Evolutionary conservation across 257 asterid species (phyloP), one percentile per base, ranked within the genome.

Genomic region (Nicotiana otophora): DNA sequence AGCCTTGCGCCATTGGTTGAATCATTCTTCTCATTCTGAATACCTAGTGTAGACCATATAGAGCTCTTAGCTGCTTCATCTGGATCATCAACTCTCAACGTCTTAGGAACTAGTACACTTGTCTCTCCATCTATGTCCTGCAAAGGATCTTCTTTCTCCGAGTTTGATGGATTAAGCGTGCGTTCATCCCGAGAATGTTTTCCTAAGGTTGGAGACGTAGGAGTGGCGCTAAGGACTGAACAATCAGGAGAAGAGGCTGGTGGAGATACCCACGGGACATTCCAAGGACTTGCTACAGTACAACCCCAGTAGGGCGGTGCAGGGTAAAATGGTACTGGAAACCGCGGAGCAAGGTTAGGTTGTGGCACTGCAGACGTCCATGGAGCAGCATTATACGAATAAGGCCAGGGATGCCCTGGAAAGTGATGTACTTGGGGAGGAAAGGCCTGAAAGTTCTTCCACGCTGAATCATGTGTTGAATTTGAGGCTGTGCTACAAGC

Each of bases 1-100:
- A 66, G 86, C 19, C 82, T 61, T 39, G 74, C 20, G 20, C 84
- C 82, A 3, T 19, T 69, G 26, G 83, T 53, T 39, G 85, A 69
- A 30, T 60, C 66, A 2, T 36, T 53, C 31, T 72, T 77, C 23
- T 84, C 78, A 14, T 84, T 75, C 81, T 79, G 75, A 26, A 87
- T 82, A 36, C 85, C 85, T 7, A 86, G 67, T 28, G 89, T 77
- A 1, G 93, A 87, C 93, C 96, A 89, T 78, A 90, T 87, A 1
- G 94, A 91, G 79, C 93, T 91, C 89, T 90, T 91, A 11, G 96
- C 91, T 62, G 94, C 92, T 26, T 92, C 96, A 54, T 77, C 87
- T 3, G 92, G 92, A 81, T 91, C 94, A 65, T 89, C 91, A 61
- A 90, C 87, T 87, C 96, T 90, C 62, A 92, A 63, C 4, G 90